Conservation (phyloP, 208 protist genomes). For the Acanthamoeba royreba region DNA sequence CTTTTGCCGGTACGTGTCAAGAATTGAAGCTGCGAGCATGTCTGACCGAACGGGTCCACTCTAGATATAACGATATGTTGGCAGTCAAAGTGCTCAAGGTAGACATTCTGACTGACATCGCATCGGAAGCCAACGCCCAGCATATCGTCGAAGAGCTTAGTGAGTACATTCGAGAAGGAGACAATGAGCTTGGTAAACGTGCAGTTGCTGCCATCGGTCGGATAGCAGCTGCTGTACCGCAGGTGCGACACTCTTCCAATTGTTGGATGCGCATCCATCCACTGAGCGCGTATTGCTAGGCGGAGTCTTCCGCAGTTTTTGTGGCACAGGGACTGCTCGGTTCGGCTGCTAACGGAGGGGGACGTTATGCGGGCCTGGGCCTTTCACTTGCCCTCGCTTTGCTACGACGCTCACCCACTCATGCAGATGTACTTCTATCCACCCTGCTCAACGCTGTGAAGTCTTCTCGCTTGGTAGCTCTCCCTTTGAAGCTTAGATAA, state of each 20-base stretch:
- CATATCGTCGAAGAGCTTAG: slow-evolving; percentile 64
- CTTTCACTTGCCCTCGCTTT: background rate
- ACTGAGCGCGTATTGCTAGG: background rate
- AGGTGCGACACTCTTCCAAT: background rate
- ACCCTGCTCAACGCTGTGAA: slow-evolving; percentile 14
- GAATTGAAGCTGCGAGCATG: background rate
- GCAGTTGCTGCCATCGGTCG: slow-evolving; percentile 53
- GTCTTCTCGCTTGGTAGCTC: slow-evolving; percentile 2
- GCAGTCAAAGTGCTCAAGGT: slow-evolving; percentile 68
- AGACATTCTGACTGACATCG: slow-evolving; percentile 64
- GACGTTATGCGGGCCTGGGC: background rate
- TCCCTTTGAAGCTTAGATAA: background rate
- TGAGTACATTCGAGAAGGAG: slow-evolving; percentile 69
- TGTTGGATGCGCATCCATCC: too few relatives aligned
- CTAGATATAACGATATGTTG: slow-evolving; percentile 63
- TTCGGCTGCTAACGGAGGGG: background rate
- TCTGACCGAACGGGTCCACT: background rate
- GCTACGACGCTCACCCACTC: background rate
- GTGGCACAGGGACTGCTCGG: background rate
- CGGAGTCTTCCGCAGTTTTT: background rate
- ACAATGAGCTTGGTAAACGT: slow-evolving; percentile 26
- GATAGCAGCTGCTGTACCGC: slow-evolving; percentile 2
- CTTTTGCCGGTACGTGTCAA: slow-evolving; percentile 18
- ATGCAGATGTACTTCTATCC: background rate
- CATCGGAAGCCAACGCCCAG: slow-evolving; percentile 13